These are phyloP conservation scores for Acanthamoeba triangularis DNA, from an alignment of 208 protist species.

Conservation along the genomic window DNA sequence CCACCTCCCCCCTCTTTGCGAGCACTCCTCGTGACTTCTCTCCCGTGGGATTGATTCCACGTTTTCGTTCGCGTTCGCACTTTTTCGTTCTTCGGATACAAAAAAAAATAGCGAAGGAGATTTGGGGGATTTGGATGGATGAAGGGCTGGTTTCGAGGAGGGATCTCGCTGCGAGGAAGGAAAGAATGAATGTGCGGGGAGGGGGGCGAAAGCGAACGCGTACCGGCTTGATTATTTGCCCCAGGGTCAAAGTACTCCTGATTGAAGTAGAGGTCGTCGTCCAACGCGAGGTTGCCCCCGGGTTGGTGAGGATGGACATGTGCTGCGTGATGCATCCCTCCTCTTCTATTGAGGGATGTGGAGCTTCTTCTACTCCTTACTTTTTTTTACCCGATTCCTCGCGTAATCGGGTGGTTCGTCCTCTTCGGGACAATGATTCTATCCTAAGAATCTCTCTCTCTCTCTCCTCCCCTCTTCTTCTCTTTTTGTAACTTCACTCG, in stretches of 20 bases:
- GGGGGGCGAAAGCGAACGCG: neutral
- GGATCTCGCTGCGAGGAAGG: neutral
- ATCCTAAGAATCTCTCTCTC: too few species aligned
- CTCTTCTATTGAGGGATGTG: too few species aligned
- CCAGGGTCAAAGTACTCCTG: conserved; percentile 9
- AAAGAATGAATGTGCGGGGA: too few species aligned
- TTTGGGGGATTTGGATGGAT: neutral
- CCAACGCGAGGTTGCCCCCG: neutral
- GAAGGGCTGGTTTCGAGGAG: neutral
- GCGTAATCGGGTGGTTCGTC: too few species aligned
- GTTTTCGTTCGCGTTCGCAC: neutral
- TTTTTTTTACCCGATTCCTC: too few species aligned
- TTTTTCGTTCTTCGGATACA: neutral
- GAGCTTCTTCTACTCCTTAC: too few species aligned
- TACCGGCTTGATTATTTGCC: neutral
- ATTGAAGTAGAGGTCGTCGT: neutral
- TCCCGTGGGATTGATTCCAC: neutral
- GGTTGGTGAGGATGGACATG: too few species aligned
- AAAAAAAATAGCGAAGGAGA: neutral
- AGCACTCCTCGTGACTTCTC: neutral
- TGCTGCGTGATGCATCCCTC: too few species aligned
- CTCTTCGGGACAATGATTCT: too few species aligned
- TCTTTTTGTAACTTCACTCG: too few species aligned
- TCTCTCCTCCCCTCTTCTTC: too few species aligned
- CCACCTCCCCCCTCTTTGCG: too few species aligned